Percentiles rank a stretch among this genome's conserved stretches.
Evolutionary conservation across 345 rosid genomes (phyloP).

Genomic region (Microthlaspi erraticum): DNA sequence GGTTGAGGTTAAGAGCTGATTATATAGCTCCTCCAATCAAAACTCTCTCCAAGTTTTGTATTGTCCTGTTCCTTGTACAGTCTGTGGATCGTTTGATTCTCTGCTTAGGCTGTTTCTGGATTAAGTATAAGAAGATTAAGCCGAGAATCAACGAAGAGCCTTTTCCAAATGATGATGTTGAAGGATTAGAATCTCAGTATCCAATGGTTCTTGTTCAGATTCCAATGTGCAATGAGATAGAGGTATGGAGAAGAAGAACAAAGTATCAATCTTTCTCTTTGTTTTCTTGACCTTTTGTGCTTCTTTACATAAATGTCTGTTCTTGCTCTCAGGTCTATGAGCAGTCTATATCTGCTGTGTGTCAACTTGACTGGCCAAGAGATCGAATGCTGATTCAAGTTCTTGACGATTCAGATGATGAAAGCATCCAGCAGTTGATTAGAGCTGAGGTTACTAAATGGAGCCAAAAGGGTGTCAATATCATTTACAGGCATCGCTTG

Average conservation of each 20-base stretch:
- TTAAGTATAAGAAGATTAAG: constrained; percentile 70
- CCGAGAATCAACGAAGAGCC: constrained; percentile 57
- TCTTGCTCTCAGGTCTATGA: constrained; percentile 64
- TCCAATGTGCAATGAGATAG: constrained; percentile 86
- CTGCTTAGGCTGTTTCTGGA: constrained; percentile 78
- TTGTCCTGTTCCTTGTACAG: constrained; percentile 71
- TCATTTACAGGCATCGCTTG: constrained; percentile 68
- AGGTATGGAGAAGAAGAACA: constrained; percentile 55
- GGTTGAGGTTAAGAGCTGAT: constrained; percentile 66
- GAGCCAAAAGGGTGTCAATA: constrained; percentile 70
- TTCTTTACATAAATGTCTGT: constrained; percentile 17
- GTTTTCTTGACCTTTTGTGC: neutral
- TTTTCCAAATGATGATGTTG: constrained; percentile 55
- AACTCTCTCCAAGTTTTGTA: constrained; percentile 67
- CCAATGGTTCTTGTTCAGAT: constrained; percentile 92
- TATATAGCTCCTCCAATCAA: constrained; percentile 72
- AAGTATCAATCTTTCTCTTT: constrained; percentile 22
- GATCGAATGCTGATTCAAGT: constrained; percentile 68
- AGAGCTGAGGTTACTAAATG: constrained; percentile 65
- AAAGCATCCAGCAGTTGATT: constrained; percentile 65
- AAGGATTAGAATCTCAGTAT: constrained; percentile 54
- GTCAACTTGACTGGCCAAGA: constrained; percentile 82
- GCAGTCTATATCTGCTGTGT: constrained; percentile 83
- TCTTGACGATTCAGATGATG: constrained; percentile 80
- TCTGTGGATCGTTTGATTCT: constrained; percentile 75